Conservation (phyloP, 306 rosid species). For the Ormosia emarginata region DNA sequence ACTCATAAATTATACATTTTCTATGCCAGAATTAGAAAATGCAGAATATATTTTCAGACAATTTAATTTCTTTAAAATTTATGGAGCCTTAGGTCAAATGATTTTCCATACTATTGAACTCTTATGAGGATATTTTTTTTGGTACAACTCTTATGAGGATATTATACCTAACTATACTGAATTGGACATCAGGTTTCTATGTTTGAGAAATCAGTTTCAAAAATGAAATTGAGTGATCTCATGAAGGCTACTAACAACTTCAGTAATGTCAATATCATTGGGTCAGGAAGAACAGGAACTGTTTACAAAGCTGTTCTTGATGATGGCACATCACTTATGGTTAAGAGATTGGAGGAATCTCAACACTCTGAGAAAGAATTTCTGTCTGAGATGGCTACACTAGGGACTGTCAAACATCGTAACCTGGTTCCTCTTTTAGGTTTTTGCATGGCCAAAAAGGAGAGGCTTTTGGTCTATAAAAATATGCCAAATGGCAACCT, state of each 20-base stretch:
- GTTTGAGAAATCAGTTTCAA: conserved; percentile 77
- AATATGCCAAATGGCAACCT: conserved; percentile 79
- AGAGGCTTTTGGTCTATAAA: conserved; percentile 80
- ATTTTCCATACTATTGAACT: not conserved
- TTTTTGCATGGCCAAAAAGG: conserved; percentile 80
- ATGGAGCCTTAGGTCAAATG: not conserved
- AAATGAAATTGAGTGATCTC: conserved; percentile 89
- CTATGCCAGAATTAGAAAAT: not conserved
- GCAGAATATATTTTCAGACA: not conserved
- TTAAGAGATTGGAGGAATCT: conserved; percentile 90
- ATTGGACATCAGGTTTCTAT: conserved; percentile 65
- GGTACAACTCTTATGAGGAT: too few relatives aligned
- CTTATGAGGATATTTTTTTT: not conserved
- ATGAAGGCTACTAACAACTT: conserved; percentile 91
- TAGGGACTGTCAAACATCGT: conserved; percentile 69
- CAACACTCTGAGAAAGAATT: conserved; percentile 83
- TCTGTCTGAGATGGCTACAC: conserved; percentile 75
- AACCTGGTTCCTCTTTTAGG: conserved; percentile 89
- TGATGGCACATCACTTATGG: conserved; percentile 74
- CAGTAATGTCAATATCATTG: conserved; percentile 64
- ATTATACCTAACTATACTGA: conserved; percentile 14
- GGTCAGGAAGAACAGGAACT: conserved; percentile 86
- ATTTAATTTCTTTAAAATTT: not conserved
- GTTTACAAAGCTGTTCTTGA: conserved; percentile 73
- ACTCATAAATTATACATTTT: not conserved